Conservation (phyloP, 2,329 filamentous ascomycete genomes). For the Aspergillus aculeatinus region DNA sequence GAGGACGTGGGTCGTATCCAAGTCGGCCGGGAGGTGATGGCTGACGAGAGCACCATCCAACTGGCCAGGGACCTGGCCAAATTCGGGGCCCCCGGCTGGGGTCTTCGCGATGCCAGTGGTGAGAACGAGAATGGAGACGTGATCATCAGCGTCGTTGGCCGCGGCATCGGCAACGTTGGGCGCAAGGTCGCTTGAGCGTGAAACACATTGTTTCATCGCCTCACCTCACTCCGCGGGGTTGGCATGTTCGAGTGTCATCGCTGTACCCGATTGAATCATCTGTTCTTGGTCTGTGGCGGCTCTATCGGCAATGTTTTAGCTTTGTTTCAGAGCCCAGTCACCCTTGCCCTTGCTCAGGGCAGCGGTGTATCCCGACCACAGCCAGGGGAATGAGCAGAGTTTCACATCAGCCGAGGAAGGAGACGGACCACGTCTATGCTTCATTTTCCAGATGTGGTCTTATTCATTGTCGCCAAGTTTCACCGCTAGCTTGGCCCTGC, state of each 20-base stretch:
- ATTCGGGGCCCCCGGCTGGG: constrained; percentile 93
- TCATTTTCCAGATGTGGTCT: neutral
- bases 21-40: constrained; percentile 77
- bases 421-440: constrained; percentile 1
- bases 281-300: constrained; percentile 1
- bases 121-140: constrained; percentile 67
- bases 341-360: neutral
- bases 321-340: constrained; percentile 15
- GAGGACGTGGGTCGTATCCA: constrained; percentile 90
- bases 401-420: constrained; percentile 4
- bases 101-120: constrained; percentile 71
- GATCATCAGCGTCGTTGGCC: constrained; percentile 86
- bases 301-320: constrained; percentile 10
- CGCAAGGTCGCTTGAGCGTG: constrained; percentile 70
- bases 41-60: constrained; percentile 74
- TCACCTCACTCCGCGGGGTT: constrained; percentile 4
- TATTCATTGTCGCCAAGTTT: constrained; percentile 9
- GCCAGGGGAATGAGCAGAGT: constrained; percentile 4
- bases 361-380: constrained; percentile 3
- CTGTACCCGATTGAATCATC: neutral
- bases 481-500: constrained; percentile 12
- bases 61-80: constrained; percentile 79
- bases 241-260: neutral
- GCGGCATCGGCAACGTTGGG: constrained; percentile 90
- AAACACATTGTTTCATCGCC: constrained; percentile 1